Evolutionary conservation across 495 filamentous ascomycete species (phyloP).

Genomic region (Collariella sp.): DNA sequence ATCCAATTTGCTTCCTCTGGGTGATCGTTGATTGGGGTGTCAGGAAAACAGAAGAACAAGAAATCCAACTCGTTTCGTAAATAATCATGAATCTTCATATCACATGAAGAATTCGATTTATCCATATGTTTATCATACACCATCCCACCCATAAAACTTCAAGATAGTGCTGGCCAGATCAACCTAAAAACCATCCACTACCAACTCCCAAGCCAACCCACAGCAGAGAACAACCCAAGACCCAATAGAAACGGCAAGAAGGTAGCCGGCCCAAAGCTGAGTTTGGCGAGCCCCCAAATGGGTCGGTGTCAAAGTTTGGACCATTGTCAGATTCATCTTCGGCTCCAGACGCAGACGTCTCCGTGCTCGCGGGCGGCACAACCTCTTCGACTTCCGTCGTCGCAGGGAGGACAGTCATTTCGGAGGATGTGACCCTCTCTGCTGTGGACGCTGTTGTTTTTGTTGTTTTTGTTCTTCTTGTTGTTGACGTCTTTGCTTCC

Average conservation of each 20-base stretch:
- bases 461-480: neutral
- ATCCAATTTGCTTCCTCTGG: no score
- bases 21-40: conserved; percentile 1
- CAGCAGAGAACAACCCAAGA: neutral
- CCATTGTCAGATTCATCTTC: neutral
- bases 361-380: no score
- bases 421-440: neutral
- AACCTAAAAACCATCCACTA: neutral
- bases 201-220: neutral
- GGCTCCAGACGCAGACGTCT: neutral
- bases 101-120: no score
- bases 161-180: neutral
- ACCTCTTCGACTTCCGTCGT: neutral
- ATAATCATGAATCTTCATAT: neutral
- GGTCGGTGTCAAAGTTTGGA: neutral
- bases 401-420: neutral
- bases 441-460: neutral
- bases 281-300: neutral
- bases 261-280: neutral
- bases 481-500: no score
- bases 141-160: neutral
- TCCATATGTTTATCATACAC: no score
- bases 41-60: neutral
- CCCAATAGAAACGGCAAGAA: neutral
- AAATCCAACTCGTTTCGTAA: neutral